Base-by-base conservation (phyloP, 192 early-diverging fungal genomes). In the Umbelopsis ramanniana region DNA sequence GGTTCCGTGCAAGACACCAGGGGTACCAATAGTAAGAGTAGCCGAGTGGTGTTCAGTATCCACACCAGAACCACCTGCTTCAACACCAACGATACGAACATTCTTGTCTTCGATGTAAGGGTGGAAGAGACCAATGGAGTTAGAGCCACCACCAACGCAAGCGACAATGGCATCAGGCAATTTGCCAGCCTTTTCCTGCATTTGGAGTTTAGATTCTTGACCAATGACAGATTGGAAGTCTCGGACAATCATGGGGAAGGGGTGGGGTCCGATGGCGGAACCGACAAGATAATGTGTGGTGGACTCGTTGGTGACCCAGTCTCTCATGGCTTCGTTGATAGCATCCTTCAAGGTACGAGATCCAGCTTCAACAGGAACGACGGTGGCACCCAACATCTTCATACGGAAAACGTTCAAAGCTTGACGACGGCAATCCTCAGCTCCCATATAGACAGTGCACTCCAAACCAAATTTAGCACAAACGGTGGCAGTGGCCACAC, bases 151-250 rank as follows among this genome's bases (percentile, higher is more conserved):
- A 72, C 97, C 97, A 43, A 99, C 97, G 80, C 97, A 98, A 23
- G 97, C 97, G 50, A 99, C 88, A 23, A 99, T 90, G 15, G 85
- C 90, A 81, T 98, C 95, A 53, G 97, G 97, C 38, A 98, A 84
- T 46, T 93, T 92, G 24, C 91, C 91, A 6, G 86, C 86, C 83
- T 93, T 87, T 74, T 91, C 86, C 37, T 88, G 72, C 89, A 99
- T 89, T 79, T 99, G 94, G 43, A 83, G 86, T 66, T 90, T 89
- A 19, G 96, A 87, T 83, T 99, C 97, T 33, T 85, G 85, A 52
- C 97, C 97, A 72, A 99, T 98, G 12, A 96, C 91, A n/a, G 91
- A 92, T 84, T 99, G 97, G 87, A 99, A 99, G 70, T 99, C 96
- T 68, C 96, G 89, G 54, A 98, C 97, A 79, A 99, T 92, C 33